phyloP scores from a whole-genome alignment of 768 basidiomycete genomes.

The Cystobasidiopsis lactophilus region DNA sequence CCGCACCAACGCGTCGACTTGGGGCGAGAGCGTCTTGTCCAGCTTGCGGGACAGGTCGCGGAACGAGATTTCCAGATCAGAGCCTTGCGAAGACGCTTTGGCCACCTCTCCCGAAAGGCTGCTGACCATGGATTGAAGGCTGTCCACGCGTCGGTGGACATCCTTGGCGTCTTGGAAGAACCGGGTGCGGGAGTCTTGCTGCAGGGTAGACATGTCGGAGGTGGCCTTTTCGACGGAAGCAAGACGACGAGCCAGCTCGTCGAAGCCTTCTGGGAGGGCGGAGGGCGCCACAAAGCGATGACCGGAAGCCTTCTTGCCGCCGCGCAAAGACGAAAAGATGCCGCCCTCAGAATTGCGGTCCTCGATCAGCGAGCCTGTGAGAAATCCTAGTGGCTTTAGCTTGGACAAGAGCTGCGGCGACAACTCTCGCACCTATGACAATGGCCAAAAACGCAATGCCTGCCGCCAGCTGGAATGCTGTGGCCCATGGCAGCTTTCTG shows the following conservation, averaged over 20 bases:
- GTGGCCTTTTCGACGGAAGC: conserved; percentile 18
- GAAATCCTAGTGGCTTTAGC: conserved; percentile 6
- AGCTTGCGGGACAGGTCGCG: too few relatives aligned
- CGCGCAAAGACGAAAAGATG: conserved; percentile 1
- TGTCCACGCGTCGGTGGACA: too few relatives aligned
- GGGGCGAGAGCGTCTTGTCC: too few relatives aligned
- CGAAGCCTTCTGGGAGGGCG: conserved; percentile 20
- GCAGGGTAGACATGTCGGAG: conserved; percentile 1
- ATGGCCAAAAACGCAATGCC: background rate
- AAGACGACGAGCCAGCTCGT: conserved; percentile 22
- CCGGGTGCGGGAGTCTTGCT: background rate
- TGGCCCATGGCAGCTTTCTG: background rate
- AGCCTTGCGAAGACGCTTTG: too few relatives aligned
- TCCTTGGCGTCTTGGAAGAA: background rate
- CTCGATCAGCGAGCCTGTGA: conserved; percentile 5
- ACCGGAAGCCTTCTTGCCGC: conserved; percentile 2
- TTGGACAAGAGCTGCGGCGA: conserved; percentile 12
- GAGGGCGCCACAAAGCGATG: background rate
- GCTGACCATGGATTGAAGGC: too few relatives aligned
- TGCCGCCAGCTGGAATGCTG: background rate
- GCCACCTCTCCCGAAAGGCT: too few relatives aligned
- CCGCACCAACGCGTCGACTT: conserved; percentile 1
- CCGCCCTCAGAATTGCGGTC: too few relatives aligned
- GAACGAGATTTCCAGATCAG: too few relatives aligned
- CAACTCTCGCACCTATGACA: background rate